Base-by-base conservation (phyloP, 805 yeast species). In the Phaffomyces opuntiae region DNA sequence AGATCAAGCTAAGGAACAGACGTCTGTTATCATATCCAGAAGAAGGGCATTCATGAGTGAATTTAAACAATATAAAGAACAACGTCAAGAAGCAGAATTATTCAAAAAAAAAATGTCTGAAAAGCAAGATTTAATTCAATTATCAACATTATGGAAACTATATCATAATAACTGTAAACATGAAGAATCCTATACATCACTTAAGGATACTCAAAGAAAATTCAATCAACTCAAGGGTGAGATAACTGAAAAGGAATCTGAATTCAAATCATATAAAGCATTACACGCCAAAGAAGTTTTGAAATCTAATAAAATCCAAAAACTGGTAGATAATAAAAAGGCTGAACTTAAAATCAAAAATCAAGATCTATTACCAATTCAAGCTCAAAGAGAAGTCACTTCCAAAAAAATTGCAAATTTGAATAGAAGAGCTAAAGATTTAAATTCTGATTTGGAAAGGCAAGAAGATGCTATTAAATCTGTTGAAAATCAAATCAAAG, bases 11-110 rank as follows among this genome's bases (percentile, higher is more conserved):
- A 81, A 76, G 47, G 83, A 80, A 38, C 70, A 72, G 2, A 73
- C 95, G 0, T 75, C 82, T 3, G 69, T 77, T 11, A 76, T 85
- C 4, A 78, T 83, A 49, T 75, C 87, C 26, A 77, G 81, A 50
- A 83, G 82, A 63, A 77, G 90, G 60, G 75, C 81, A 35, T 70
- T 81, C 38, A 83, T 77, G 53, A 76, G 81, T 34, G 98, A 87
- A 59, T 72, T 86, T 41, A 83, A 76, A 59, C 90, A 82, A 54
- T 87, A 87, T 55, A 80, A 78, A 52, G 87, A 79, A 49, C 95
- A 88, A 59, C 72, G 83, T 53, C 69, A 69, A 6, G 93, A 88
- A 60, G 83, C 84, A 40, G 85, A 80, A 47, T 67, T 73, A 46
- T 88, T 79, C 61, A 83, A 81, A 52, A 60, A 66, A 32, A 80